phyloP scores from a whole-genome alignment of 2,329 filamentous ascomycete species.

The Neurospora sp. region DNA sequence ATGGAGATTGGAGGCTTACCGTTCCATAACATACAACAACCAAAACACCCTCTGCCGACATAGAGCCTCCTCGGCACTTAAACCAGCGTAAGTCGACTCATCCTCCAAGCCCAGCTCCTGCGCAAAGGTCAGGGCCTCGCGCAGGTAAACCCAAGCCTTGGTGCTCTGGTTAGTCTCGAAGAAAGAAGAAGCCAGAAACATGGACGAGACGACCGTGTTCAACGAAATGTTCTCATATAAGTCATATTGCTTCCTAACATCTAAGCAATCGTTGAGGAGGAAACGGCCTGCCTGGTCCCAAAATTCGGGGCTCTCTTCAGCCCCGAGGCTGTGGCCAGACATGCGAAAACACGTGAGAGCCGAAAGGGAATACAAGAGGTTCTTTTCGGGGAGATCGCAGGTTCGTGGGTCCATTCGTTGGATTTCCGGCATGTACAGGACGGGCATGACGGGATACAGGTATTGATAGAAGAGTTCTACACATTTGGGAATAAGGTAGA shows the following conservation, averaged over 20 bases:
- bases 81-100: constrained; percentile 41
- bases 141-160: constrained; percentile 52
- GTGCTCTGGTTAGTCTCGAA: constrained; percentile 52
- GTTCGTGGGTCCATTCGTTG: constrained; percentile 36
- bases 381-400: constrained; percentile 29
- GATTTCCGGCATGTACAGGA: constrained; percentile 47
- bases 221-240: constrained; percentile 46
- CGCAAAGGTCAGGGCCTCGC: constrained; percentile 50
- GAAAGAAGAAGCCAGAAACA: constrained; percentile 50
- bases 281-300: constrained; percentile 43
- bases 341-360: constrained; percentile 42
- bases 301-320: constrained; percentile 25
- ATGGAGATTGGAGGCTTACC: constrained; percentile 24
- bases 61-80: constrained; percentile 39
- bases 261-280: constrained; percentile 47
- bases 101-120: constrained; percentile 49
- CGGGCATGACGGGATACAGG: constrained; percentile 54
- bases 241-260: constrained; percentile 44
- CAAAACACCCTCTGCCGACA: constrained; percentile 49
- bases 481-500: constrained; percentile 40
- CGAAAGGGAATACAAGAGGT: constrained; percentile 46
- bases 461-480: constrained; percentile 52
- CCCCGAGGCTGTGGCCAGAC: constrained; percentile 32
- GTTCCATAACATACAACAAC: constrained; percentile 53
- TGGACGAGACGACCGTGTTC: constrained; percentile 49